Evolutionary conservation across 2,329 filamentous ascomycete genomes (phyloP), one percentile per base, ranked within the genome.

Genomic region (Exophiala sideris): DNA sequence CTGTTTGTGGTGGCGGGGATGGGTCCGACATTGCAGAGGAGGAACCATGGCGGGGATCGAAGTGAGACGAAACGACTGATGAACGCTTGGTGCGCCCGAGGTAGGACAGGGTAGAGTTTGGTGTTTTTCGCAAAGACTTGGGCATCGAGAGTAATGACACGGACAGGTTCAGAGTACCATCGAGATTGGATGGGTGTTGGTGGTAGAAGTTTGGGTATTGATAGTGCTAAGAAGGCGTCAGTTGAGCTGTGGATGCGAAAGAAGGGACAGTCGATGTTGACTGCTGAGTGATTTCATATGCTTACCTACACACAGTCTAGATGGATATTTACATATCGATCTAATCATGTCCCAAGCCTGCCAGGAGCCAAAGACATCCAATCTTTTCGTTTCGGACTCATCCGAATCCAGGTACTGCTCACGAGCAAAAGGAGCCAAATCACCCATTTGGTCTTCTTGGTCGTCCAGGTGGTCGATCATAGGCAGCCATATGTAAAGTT

Each of bases 321-420:
- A 74, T 70, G 86, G 87, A 72, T 99, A 97, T 73, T 86, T 87
- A 80, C 91, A 96, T 53, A 90, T 77, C 49, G 85, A 86, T 49
- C 94, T 82, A 65, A 99, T 87, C 18, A 86, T 79, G 69, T 99
- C 87, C 94, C 94, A 99, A 1, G 88, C 86, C 71, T 97, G 91
- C 95, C 95, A 99, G 2, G 86, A 80, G 49, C 85, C 85, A 70
- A 89, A 94, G 0, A 88, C 70, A 65, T 92, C 87, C 56, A 86
- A 74, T 18, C 83, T 79, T 32, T 76, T 73, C 5, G 65, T 64
- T 33, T 70, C 61, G 1, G 70, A 57, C 8, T 65, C 56, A 3
- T 62, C 62, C 12, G 63, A 62, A 36, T 52, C 59, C 12, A 73
- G 54, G 57, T 71, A 76, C 53, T 73, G 70, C 38, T 64, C 64